Base-by-base conservation (phyloP, 371 early-diverging fungal genomes). In the Mucor indicus region DNA sequence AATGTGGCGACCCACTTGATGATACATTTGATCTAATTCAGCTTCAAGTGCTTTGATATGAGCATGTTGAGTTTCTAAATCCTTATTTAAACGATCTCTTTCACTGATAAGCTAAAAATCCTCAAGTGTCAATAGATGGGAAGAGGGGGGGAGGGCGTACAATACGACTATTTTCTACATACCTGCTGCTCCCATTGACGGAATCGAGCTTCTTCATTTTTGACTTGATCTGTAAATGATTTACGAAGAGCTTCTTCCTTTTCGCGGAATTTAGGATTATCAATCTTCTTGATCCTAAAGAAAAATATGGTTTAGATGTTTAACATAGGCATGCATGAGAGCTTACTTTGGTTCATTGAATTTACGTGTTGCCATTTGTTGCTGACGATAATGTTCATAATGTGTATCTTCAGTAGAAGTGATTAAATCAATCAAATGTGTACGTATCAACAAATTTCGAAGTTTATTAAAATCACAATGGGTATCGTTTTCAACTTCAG, bases 151-250 rank as follows among this genome's bases (percentile, higher is more conserved):
- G n/a, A n/a, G n/a, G n/a, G n/a, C n/a, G n/a, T n/a, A n/a, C n/a
- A n/a, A n/a, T n/a, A n/a, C n/a, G n/a, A n/a, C 15, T 13, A 15
- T 41, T 13, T 22, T 22, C 13, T 40, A 13, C 30, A 40, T 74
- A 91, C 90, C 80, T 84, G 90, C 67, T 93, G 93, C 65, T 96
- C 98, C 98, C 98, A 98, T 63, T 92, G 84, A 56, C 96, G 84
- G 84, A 98, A 98, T 51, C 96, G 68, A 59, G 81, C 80, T 77
- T 98, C 98, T 73, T 98, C 96, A 58, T 81, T 56, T 50, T 89
- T 81, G 48, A 96, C 98, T 62, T 96, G 92, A 62, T 96, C 94
- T 38, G 96, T 93, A 63, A 98, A 95, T 35, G 89, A 79, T 62
- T 87, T 85, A 44, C 93, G 81, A 57, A 96, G 80, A 11, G 75